These are phyloP conservation scores for Sporisorium iseilematis-ciliati DNA, from an alignment of 1,284 basidiomycete species.

Conservation along the genomic window DNA sequence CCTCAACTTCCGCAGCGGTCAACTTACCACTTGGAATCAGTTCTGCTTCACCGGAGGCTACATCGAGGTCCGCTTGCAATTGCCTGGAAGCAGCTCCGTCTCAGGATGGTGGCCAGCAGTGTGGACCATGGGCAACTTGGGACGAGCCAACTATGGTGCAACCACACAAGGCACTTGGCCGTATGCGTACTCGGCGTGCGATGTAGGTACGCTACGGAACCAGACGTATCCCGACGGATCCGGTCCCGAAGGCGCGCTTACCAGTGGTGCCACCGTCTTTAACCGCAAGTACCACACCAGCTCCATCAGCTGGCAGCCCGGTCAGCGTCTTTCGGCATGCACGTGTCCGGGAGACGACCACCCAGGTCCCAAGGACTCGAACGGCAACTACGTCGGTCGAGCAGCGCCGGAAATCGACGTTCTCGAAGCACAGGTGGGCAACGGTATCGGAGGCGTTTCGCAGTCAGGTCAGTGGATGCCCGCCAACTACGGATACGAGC, in stretches of 20 bases:
- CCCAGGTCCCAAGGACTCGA: constrained; percentile 78
- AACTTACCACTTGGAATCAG: constrained; percentile 80
- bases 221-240: constrained; percentile 55
- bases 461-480: constrained; percentile 84
- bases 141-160: constrained; percentile 67
- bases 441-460: constrained; percentile 74
- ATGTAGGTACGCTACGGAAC: constrained; percentile 59
- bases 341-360: constrained; percentile 84
- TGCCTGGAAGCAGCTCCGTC: constrained; percentile 79
- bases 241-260: constrained; percentile 73
- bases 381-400: constrained; percentile 81
- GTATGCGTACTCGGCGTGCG: constrained; percentile 73
- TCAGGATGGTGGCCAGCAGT: constrained; percentile 76
- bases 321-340: constrained; percentile 78
- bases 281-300: constrained; percentile 56
- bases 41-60: constrained; percentile 95
- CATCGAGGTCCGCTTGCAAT: constrained; percentile 79
- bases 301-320: constrained; percentile 75
- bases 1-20: constrained; percentile 76
- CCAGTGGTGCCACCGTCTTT: constrained; percentile 83
- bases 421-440: constrained; percentile 75
- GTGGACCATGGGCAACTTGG: constrained; percentile 88
- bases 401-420: constrained; percentile 78
- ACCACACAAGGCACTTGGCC: constrained; percentile 77
- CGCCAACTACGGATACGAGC: constrained; percentile 72